Evolutionary conservation across 2,329 filamentous ascomycete genomes (phyloP).

Genomic region (Ophidiomyces ophidiicola): DNA sequence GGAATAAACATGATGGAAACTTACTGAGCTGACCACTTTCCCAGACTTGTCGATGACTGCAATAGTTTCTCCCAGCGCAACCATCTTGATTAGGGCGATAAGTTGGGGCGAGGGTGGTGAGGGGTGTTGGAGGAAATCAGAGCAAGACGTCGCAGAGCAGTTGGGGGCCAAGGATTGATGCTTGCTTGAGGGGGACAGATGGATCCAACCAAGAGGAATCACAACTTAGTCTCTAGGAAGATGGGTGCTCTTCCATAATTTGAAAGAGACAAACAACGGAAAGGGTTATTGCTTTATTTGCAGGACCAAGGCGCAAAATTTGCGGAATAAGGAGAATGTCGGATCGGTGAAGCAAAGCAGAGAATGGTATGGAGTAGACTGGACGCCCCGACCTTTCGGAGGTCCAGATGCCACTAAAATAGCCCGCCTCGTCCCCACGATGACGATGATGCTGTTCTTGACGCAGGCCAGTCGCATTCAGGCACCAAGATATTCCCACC

Average conservation of each 20-base stretch:
- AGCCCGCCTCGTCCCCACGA: conserved; percentile 3
- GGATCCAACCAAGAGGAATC: too few species aligned
- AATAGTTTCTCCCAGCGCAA: conserved; percentile 55
- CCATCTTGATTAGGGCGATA: conserved; percentile 16
- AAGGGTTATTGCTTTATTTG: too few species aligned
- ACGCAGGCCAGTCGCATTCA: conserved; percentile 1
- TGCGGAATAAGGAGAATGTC: neutral
- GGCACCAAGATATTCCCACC: conserved; percentile 4
- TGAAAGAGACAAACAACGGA: too few species aligned
- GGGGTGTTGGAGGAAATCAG: too few species aligned
- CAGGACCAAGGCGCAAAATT: too few species aligned
- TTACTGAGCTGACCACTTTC: conserved; percentile 78
- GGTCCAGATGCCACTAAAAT: conserved; percentile 2
- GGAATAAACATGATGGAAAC: conserved; percentile 21
- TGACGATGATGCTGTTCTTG: neutral
- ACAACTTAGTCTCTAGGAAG: too few species aligned
- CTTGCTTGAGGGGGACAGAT: too few species aligned
- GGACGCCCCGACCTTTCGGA: neutral
- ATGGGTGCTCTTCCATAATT: too few species aligned
- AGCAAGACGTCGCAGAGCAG: too few species aligned
- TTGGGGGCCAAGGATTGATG: too few species aligned
- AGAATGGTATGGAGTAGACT: conserved; percentile 3
- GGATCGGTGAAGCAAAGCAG: conserved; percentile 5
- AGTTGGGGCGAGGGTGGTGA: neutral
- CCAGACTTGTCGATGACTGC: conserved; percentile 85